These are phyloP conservation scores for Sporothrix mexicana DNA, from an alignment of 2,329 filamentous ascomycete species.

Conservation along the genomic window DNA sequence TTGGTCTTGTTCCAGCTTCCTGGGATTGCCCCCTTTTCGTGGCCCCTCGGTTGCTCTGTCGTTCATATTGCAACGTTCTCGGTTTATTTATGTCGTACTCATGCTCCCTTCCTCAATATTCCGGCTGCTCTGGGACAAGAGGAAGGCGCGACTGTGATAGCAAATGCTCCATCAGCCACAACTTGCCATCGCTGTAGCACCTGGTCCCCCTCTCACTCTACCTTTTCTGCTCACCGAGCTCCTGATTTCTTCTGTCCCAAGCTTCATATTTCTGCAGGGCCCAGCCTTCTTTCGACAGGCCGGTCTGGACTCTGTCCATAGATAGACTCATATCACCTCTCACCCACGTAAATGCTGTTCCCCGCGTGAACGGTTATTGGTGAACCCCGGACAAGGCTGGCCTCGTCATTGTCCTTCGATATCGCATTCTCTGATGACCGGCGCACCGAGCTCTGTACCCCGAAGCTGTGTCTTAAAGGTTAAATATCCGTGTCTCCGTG, in stretches of 20 bases:
- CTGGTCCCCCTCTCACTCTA: background rate
- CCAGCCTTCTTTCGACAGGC: conserved; percentile 11
- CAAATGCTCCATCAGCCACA: conserved; percentile 7
- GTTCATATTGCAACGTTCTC: background rate
- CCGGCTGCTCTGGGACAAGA: background rate
- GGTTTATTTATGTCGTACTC: background rate
- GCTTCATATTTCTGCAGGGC: conserved; percentile 23
- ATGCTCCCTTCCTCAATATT: background rate
- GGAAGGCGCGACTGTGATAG: conserved; percentile 13
- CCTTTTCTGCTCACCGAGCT: conserved; percentile 29
- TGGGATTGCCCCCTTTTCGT: background rate
- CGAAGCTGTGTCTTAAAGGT: conserved; percentile 29
- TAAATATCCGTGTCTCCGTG: conserved; percentile 20
- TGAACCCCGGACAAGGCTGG: conserved; percentile 14
- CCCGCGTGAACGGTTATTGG: background rate
- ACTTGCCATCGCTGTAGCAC: background rate
- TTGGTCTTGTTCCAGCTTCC: background rate
- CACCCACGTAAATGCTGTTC: background rate
- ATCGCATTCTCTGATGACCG: background rate
- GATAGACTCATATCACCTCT: background rate
- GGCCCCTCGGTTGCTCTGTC: conserved; percentile 12
- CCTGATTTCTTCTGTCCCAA: background rate
- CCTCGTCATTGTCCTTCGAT: background rate
- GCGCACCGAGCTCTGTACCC: background rate
- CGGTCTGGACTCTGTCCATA: conserved; percentile 20